Percentiles rank a stretch among this genome's conserved stretches.
phyloP scores from a whole-genome alignment of 768 basidiomycete species.

The Obba rivulosa region DNA sequence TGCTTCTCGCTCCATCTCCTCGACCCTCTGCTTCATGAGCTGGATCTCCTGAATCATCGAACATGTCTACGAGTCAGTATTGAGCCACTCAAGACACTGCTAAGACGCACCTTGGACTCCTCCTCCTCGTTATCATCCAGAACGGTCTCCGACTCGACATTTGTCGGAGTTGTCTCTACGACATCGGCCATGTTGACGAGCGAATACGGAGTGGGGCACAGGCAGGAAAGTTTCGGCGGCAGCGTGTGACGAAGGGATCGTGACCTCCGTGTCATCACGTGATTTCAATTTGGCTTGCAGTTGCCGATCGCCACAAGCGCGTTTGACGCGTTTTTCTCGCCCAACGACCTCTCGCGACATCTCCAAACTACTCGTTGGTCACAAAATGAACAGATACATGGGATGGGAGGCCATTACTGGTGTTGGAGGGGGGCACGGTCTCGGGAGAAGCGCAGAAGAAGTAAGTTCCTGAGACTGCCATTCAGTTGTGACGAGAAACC shows the following conservation, averaged over 20 bases:
- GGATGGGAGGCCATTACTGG: constrained; percentile 9
- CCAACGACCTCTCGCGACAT: no score
- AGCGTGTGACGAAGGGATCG: neutral
- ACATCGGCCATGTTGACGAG: constrained; percentile 24
- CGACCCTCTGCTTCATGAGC: constrained; percentile 88
- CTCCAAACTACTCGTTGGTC: neutral
- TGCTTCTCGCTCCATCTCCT: constrained; percentile 91
- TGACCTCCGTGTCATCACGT: neutral
- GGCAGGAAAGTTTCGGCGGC: neutral
- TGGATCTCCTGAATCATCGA: constrained; percentile 58
- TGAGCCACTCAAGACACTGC: neutral
- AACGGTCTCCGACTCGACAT: constrained; percentile 16
- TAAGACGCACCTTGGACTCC: constrained; percentile 27
- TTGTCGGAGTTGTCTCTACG: constrained; percentile 18
- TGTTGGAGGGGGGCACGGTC: constrained; percentile 11
- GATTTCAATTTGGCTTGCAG: neutral
- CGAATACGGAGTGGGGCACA: neutral
- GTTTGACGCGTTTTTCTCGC: neutral
- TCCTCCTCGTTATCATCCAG: constrained; percentile 30
- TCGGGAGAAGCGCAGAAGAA: constrained; percentile 11
- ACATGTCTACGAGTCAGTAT: neutral
- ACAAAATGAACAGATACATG: constrained; percentile 10
- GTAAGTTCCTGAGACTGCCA: constrained; percentile 3
- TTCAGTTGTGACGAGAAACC: no score
- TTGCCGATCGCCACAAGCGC: neutral